Evolutionary conservation across 768 basidiomycete species (phyloP).

Genomic region (Rossbeevera mucosa): DNA sequence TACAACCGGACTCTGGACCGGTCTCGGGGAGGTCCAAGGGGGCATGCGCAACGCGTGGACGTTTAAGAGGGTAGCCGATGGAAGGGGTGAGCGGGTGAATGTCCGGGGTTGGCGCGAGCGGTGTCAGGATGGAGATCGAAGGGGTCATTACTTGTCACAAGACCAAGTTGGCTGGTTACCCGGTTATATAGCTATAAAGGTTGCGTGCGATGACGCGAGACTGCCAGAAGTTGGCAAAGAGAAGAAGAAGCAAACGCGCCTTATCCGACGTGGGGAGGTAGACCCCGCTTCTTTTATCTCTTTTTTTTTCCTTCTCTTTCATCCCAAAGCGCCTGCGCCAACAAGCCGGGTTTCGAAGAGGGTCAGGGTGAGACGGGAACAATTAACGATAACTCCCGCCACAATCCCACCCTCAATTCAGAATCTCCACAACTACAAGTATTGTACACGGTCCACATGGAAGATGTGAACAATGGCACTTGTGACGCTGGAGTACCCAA

Average conservation of each 20-base stretch:
- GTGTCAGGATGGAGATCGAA: constrained; percentile 4
- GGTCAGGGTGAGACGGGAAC: constrained; percentile 3
- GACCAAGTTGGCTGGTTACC: not conserved
- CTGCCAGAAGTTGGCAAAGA: not conserved
- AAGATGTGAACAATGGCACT: not conserved
- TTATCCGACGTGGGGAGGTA: not conserved
- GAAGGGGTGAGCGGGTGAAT: not conserved
- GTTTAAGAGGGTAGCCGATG: constrained; percentile 1
- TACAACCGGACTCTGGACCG: not conserved
- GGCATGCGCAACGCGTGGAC: not conserved
- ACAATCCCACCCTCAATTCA: no score
- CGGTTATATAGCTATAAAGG: not conserved
- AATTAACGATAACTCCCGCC: not conserved
- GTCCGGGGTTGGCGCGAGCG: not conserved
- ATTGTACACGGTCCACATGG: not conserved
- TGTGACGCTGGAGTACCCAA: constrained; percentile 36
- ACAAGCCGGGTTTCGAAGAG: not conserved
- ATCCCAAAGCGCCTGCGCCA: constrained; percentile 3
- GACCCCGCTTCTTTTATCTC: not conserved
- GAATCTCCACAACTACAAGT: no score
- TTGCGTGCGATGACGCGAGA: not conserved
- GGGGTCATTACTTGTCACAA: constrained; percentile 7
- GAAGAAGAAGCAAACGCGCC: not conserved
- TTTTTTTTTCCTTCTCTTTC: constrained; percentile 1
- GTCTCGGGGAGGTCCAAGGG: not conserved